Evolutionary conservation across 768 basidiomycete species (phyloP).

Genomic region (Coprinellus aureogranulatus): DNA sequence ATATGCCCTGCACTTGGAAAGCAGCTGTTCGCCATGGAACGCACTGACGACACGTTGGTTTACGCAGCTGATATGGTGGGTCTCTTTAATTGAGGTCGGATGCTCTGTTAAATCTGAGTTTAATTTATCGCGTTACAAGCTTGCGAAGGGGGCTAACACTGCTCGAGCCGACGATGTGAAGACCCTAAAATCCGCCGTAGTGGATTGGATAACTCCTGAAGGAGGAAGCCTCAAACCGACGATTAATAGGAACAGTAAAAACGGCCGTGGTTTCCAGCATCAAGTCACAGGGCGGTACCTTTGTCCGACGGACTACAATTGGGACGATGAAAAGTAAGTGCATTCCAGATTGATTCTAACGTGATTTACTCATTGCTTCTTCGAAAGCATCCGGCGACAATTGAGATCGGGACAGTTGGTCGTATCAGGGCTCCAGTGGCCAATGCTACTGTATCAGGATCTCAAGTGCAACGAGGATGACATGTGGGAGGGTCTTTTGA

Average conservation of each 20-base stretch:
- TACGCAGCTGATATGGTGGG: not conserved
- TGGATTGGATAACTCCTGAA: not conserved
- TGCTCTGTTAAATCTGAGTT: not conserved
- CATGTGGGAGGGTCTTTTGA: not conserved
- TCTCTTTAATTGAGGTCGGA: not conserved
- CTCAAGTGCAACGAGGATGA: not conserved
- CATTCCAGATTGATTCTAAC: not conserved
- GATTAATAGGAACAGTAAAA: not conserved
- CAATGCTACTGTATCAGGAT: not conserved
- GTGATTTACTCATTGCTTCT: too few relatives aligned
- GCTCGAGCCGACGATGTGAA: not conserved
- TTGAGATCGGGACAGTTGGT: not conserved
- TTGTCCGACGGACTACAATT: slow-evolving; percentile 14
- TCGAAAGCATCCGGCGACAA: not conserved
- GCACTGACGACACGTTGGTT: not conserved
- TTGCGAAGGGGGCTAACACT: not conserved
- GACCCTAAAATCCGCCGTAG: not conserved
- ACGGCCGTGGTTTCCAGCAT: slow-evolving; percentile 11
- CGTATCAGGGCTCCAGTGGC: not conserved
- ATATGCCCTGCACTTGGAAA: not conserved
- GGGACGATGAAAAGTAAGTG: slow-evolving; percentile 14
- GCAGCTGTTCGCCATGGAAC: not conserved
- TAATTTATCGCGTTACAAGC: not conserved
- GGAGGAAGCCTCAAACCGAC: not conserved
- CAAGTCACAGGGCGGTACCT: slow-evolving; percentile 12